Base-by-base conservation (phyloP, 2,329 filamentous ascomycete species). In the Chrysoporthe deuterocubensis region DNA sequence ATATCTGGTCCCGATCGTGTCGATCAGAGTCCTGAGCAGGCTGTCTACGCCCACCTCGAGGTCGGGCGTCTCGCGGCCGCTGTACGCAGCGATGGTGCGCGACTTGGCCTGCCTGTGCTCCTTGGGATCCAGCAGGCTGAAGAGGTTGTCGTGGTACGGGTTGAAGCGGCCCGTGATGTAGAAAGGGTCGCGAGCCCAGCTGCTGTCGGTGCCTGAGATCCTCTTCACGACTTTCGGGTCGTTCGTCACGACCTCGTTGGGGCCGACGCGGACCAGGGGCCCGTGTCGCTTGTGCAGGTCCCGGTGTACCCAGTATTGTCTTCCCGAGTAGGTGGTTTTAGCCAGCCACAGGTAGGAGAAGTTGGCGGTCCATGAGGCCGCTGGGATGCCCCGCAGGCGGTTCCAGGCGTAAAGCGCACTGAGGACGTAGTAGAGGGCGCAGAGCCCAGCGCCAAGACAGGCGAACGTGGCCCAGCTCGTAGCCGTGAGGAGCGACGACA, bases 291-390 rank as follows among this genome's bases (percentile, higher is more conserved):
- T 61, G 16, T 71, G 72, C 3, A 74, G 67, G 8, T 71, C 71
- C 4, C 67, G 69, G 60, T 75, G 74, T 6, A 69, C 61, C 40
- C 73, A 67, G 50, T 71, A 73, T 64, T 74, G 72, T 21, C 69
- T 71, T 42, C 74, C 75, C 42, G 66, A 74, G 40, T 57, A 61
- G 3, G 70, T 70, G 4, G 71, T 66, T 7, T 69, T 70, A 18
- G 66, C 70, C 43, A 79, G 65, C 76, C 76, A 79, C 7, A 75
- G 34, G 69, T 78, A 77, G 4, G 76, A 78, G 42, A 79, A 77
- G 11, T 75, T 74, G 13, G 74, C 75, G 1, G 74, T 66, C 14
- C 60, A 69, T 9, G 58, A 54, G 4, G 74, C 74, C 14, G 74
- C 73, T 18, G 65, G 50, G 61, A 77, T 76, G 34, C 64, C 56